Conservation (phyloP, 148 eudicot genomes). For the Vaccinium macrocarpon region DNA sequence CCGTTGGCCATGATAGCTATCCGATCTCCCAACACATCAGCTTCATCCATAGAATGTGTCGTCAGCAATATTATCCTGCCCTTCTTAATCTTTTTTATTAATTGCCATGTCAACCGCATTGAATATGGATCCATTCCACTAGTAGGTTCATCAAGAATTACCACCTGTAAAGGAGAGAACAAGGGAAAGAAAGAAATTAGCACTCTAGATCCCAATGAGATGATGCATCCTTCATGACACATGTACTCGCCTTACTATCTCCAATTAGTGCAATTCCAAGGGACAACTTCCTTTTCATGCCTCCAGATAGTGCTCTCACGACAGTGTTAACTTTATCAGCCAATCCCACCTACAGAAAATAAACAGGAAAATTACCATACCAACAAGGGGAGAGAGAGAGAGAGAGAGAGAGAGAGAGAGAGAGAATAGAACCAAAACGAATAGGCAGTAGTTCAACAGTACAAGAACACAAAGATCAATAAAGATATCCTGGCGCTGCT, state of each 20-base stretch:
- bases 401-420: not conserved
- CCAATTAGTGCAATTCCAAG: slow-evolving; percentile 93
- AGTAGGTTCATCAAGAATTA: slow-evolving; percentile 97
- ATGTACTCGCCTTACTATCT: slow-evolving; percentile 72
- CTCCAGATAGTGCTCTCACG: slow-evolving; percentile 93
- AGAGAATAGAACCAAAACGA: not conserved
- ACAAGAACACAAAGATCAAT: not conserved
- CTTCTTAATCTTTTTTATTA: slow-evolving; percentile 82
- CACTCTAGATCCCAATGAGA: slow-evolving; percentile 7
- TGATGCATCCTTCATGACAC: slow-evolving; percentile 3
- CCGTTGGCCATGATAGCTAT: slow-evolving; percentile 99
- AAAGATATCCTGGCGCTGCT: not conserved
- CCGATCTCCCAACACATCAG: slow-evolving; percentile 96
- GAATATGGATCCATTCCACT: slow-evolving; percentile 99
- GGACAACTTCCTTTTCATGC: slow-evolving; percentile 96
- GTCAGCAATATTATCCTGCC: slow-evolving; percentile 90
- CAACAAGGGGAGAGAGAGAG: not conserved
- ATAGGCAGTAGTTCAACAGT: not conserved
- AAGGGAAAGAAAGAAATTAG: slow-evolving; percentile 8
- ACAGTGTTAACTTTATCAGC: slow-evolving; percentile 79
- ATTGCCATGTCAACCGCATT: slow-evolving; percentile 97
- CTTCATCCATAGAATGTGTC: slow-evolving; percentile 99
- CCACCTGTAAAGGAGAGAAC: slow-evolving; percentile 43
- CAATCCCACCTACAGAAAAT: slow-evolving; percentile 73
- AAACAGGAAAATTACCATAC: not conserved